These are phyloP conservation scores for Kwoniella europaea DNA, from an alignment of 768 basidiomycete species.

Conservation along the genomic window DNA sequence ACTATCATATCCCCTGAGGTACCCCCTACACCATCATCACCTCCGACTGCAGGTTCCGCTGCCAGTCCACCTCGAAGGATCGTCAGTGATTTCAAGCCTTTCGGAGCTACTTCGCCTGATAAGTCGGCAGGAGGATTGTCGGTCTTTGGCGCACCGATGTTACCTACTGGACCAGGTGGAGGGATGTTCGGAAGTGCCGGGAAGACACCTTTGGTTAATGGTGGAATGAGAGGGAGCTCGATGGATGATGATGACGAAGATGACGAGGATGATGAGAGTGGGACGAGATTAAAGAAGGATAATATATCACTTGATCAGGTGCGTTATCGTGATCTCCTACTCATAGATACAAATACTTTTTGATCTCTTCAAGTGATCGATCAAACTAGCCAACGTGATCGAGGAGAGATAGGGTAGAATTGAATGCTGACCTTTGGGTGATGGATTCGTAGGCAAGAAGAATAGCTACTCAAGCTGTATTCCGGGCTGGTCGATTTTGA, in stretches of 20 bases:
- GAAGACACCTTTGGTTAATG: constrained; percentile 55
- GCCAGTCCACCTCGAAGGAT: constrained; percentile 84
- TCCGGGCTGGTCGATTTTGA: constrained; percentile 41
- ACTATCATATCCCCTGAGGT: constrained; percentile 49
- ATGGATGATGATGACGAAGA: constrained; percentile 78
- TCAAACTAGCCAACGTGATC: too few species aligned
- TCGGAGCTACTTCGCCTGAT: constrained; percentile 61
- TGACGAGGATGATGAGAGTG: constrained; percentile 64
- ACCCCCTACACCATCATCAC: constrained; percentile 11
- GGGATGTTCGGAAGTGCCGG: constrained; percentile 50
- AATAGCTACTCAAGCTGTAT: constrained; percentile 55
- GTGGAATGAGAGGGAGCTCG: constrained; percentile 61
- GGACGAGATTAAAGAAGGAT: constrained; percentile 63
- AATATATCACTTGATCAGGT: constrained; percentile 94
- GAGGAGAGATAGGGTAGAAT: too few species aligned
- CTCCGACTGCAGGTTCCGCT: constrained; percentile 30
- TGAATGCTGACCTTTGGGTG: not conserved
- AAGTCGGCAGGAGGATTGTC: constrained; percentile 68
- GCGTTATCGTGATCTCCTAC: constrained; percentile 16
- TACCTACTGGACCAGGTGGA: constrained; percentile 47
- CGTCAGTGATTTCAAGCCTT: constrained; percentile 67
- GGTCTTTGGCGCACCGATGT: constrained; percentile 74
- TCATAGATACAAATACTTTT: too few species aligned
- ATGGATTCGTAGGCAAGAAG: constrained; percentile 51
- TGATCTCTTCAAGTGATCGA: too few species aligned